Evolutionary conservation across 2,329 filamentous ascomycete genomes (phyloP).

Genomic region (Fusarium sp.): DNA sequence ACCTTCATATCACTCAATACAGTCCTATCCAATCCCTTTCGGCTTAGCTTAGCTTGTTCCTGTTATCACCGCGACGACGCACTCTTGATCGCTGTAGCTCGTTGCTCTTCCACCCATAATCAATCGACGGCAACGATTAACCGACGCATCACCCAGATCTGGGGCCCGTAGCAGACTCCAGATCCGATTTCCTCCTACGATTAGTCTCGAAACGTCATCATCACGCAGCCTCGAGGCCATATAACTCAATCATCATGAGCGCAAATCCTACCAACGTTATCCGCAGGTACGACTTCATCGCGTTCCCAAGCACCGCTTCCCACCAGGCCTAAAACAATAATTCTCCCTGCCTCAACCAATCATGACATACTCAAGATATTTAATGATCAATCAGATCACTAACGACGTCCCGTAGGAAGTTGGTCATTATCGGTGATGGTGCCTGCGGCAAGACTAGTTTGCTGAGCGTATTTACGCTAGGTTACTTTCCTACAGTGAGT

Average conservation of each 20-base stretch:
- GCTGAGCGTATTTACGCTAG: constrained; percentile 95
- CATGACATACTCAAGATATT: neutral
- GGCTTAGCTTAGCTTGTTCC: constrained; percentile 12
- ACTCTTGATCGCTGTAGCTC: constrained; percentile 25
- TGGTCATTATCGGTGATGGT: constrained; percentile 97
- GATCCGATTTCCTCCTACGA: constrained; percentile 28
- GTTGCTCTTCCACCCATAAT: constrained; percentile 16
- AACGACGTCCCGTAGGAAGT: constrained; percentile 71
- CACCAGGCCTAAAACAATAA: neutral
- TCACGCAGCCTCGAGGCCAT: constrained; percentile 21
- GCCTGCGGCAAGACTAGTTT: constrained; percentile 98
- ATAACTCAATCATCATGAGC: constrained; percentile 54
- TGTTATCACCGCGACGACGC: constrained; percentile 32
- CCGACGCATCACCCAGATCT: constrained; percentile 33
- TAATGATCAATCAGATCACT: constrained; percentile 14
- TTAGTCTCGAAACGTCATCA: constrained; percentile 20
- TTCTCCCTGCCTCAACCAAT: neutral
- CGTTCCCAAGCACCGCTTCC: constrained; percentile 3
- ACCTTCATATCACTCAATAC: constrained; percentile 8
- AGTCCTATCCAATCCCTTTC: neutral
- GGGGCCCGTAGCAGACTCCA: constrained; percentile 36
- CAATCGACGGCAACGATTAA: constrained; percentile 33
- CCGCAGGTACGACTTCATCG: constrained; percentile 67
- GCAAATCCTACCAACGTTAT: constrained; percentile 67
- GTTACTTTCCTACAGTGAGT: constrained; percentile 96